Base-by-base conservation (phyloP, 257 asterid genomes). In the Handroanthus guayacan region DNA sequence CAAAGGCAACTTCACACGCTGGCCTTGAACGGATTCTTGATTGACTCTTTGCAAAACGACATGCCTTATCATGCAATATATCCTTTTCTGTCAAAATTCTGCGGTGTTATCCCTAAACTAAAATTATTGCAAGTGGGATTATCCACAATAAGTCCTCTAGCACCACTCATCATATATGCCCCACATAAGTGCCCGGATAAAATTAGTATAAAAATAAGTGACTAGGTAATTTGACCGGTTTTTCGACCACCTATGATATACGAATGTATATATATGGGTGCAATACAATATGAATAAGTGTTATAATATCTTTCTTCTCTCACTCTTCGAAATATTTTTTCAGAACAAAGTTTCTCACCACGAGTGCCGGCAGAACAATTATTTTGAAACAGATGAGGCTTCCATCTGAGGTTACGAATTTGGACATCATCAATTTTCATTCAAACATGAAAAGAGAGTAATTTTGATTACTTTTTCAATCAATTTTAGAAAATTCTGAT, bases 1-100 rank as follows among this genome's bases (percentile, higher is more conserved):
- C 52, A 45, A 48, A 66, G 13, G 7, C 65, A 74, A 20, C 16
- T 14, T 56, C 75, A 76, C 75, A 76, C 67, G 72, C 25, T 51
- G 36, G 6, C 36, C 34, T 69, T 69, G 70, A 67, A 68, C 34
- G 50, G 38, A 25, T 75, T 71, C 61, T 76, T 56, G 16, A 45
- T 34, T 56, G 8, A 41, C 8, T 4, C 16, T 47, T 67, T 25
- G 61, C 69, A 67, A 43, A 67, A 67, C 36, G 75, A 76, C 80
- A 76, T 58, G 61, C 16, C 0, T 44, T 31, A 67, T 67, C 75
- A 66, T 65, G 79, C 65, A 51, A 48, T 39, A 39, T 39, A 41
- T 41, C 45, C 5, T 41, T 41, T 4, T 41, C 45, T 16, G 58
- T 72, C n/a, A 56, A 56, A 7, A 38, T 72, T 48, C 12, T 44